A percentile compares a stretch with the other conserved stretches of the same genome.
Conservation (phyloP, 1,284 basidiomycete genomes). For the Cryptococcus sp. region DNA sequence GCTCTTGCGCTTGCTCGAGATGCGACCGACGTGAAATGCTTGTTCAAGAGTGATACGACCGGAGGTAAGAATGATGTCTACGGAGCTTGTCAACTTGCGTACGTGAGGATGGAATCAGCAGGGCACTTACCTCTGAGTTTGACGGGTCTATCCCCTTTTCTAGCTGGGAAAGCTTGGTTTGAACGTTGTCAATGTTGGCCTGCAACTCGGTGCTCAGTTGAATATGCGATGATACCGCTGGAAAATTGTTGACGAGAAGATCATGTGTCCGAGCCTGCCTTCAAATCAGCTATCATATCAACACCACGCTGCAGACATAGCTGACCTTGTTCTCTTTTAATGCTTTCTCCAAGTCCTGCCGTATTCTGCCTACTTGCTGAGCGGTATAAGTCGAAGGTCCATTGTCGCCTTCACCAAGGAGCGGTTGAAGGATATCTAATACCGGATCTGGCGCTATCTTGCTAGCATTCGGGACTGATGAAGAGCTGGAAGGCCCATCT, state of each 20-base stretch:
- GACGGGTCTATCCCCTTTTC: conserved; percentile 26
- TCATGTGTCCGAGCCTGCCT: conserved; percentile 27
- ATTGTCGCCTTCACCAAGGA: conserved; percentile 6
- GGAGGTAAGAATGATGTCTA: conserved; percentile 42
- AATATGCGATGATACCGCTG: conserved; percentile 35
- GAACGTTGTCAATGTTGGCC: conserved; percentile 13
- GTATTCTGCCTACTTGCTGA: conserved; percentile 18
- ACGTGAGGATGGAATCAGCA: neutral
- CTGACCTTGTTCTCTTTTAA: conserved; percentile 33
- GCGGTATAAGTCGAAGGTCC: conserved; percentile 16
- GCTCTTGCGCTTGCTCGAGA: conserved; percentile 16
- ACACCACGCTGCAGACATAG: neutral
- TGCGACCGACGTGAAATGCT: conserved; percentile 28
- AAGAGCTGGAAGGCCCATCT: neutral
- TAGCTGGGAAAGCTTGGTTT: conserved; percentile 15
- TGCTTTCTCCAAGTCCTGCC: conserved; percentile 25
- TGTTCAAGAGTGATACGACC: conserved; percentile 18
- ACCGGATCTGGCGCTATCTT: conserved; percentile 16
- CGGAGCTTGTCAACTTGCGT: neutral
- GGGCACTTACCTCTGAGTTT: conserved; percentile 15
- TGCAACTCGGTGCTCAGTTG: conserved; percentile 19
- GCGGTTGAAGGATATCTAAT: conserved; percentile 28
- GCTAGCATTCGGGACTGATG: neutral
- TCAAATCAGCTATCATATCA: neutral
- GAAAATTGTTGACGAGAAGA: conserved; percentile 29